These are phyloP conservation scores for Stramenopiles sp. DNA, from an alignment of 352 stramenopile species.

Conservation along the genomic window DNA sequence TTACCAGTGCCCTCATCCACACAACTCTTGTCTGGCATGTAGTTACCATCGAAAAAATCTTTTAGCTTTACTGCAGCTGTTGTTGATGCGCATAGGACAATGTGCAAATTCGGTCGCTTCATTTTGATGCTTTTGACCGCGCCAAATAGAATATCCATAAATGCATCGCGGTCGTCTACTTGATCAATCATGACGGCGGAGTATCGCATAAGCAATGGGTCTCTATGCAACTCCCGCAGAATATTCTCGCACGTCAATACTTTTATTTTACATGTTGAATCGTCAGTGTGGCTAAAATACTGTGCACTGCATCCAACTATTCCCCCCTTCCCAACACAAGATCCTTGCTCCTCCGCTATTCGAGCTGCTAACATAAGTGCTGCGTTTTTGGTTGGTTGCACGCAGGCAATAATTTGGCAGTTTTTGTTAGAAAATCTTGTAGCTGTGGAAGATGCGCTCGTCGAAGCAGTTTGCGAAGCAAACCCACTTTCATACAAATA, in stretches of 20 bases:
- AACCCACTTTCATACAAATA: conserved; percentile 49
- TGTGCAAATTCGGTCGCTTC: neutral
- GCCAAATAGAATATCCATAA: conserved; percentile 67
- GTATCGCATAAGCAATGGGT: conserved; percentile 44
- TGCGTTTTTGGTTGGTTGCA: conserved; percentile 48
- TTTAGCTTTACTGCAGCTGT: neutral
- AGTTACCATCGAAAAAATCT: neutral
- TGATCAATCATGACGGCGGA: conserved; percentile 61
- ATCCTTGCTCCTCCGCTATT: conserved; percentile 41
- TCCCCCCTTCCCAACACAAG: conserved; percentile 18
- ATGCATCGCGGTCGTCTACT: conserved; percentile 52
- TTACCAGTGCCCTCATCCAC: neutral
- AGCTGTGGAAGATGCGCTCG: neutral
- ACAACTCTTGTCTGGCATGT: neutral
- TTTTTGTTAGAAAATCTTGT: neutral
- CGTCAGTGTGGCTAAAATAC: conserved; percentile 44
- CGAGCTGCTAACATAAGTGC: conserved; percentile 55
- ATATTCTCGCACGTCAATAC: conserved; percentile 78
- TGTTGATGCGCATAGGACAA: neutral
- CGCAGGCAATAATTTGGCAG: conserved; percentile 36
- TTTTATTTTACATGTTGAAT: conserved; percentile 68
- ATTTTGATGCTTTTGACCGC: conserved; percentile 38
- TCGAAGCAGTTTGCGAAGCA: conserved; percentile 22
- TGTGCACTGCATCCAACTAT: conserved; percentile 72
- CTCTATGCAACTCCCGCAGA: conserved; percentile 56